phyloP scores from a whole-genome alignment of 257 asterid species.

The Fraxinus pennsylvanica region DNA sequence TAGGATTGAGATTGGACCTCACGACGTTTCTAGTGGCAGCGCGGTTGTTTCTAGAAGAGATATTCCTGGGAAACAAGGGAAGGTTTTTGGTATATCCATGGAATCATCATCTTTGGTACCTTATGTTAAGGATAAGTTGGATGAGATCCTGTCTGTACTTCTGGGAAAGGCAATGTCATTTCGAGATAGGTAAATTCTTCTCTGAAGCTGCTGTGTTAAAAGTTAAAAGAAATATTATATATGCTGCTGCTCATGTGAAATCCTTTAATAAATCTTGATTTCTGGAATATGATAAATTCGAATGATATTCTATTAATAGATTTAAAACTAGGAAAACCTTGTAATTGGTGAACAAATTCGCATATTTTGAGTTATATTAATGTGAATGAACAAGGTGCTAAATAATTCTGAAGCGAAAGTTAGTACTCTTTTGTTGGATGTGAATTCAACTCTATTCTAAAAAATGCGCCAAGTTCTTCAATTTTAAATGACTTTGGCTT shows the following conservation, averaged over 20 bases:
- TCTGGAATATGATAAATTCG: not conserved
- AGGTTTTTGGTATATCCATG: slow-evolving; percentile 90
- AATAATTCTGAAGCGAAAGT: not conserved
- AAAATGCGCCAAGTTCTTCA: not conserved
- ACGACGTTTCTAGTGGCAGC: slow-evolving; percentile 74
- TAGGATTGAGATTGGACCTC: slow-evolving; percentile 94
- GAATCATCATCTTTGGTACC: slow-evolving; percentile 70
- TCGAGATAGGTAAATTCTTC: slow-evolving; percentile 66
- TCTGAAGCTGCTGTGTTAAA: slow-evolving; percentile 9
- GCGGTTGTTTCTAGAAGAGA: slow-evolving; percentile 92
- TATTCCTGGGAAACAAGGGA: slow-evolving; percentile 94
- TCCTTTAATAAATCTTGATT: not conserved
- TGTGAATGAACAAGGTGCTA: not conserved
- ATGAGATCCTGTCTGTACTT: slow-evolving; percentile 78
- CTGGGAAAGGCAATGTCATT: slow-evolving; percentile 69
- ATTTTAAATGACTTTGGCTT: not conserved
- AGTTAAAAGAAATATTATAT: slow-evolving; percentile 9
- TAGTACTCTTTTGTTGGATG: not conserved
- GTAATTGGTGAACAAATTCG: not conserved
- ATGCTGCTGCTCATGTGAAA: slow-evolving; percentile 18
- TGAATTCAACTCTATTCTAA: not conserved
- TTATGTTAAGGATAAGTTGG: slow-evolving; percentile 63
- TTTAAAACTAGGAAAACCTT: not conserved
- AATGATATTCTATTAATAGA: not conserved
- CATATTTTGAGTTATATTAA: not conserved